Conservation (phyloP, 495 filamentous ascomycete genomes). For the Hypomontagnella submonticulosa region DNA sequence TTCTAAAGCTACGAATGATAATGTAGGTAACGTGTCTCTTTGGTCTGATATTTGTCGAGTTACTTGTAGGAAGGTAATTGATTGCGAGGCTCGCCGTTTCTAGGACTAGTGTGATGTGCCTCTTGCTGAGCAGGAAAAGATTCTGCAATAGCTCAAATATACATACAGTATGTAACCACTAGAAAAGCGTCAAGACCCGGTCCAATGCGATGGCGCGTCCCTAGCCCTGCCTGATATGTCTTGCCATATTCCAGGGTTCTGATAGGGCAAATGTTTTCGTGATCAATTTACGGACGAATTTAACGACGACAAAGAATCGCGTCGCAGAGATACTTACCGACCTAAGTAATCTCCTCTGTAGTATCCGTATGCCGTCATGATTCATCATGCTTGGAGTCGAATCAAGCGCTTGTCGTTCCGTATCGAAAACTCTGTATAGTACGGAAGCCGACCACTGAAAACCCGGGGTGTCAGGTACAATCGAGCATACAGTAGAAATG, state of each 20-base stretch:
- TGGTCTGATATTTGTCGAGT: constrained; percentile 4
- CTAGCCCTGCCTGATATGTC: constrained; percentile 24
- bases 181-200: constrained; percentile 29
- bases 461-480: constrained; percentile 17
- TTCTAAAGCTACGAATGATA: constrained; percentile 5
- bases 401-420: constrained; percentile 22
- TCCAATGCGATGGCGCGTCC: constrained; percentile 29
- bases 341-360: constrained; percentile 17
- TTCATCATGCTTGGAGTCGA: constrained; percentile 25
- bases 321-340: constrained; percentile 22
- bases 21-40: constrained; percentile 9
- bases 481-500: constrained; percentile 26
- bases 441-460: constrained; percentile 10
- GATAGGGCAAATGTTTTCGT: constrained; percentile 41
- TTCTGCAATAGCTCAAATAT: constrained; percentile 18
- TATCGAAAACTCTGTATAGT: constrained; percentile 2
- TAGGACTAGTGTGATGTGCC: background rate
- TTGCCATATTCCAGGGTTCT: constrained; percentile 10
- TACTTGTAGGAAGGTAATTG: constrained; percentile 18
- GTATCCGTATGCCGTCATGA: constrained; percentile 30
- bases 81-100: constrained; percentile 28
- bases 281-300: constrained; percentile 28
- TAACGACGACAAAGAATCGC: constrained; percentile 41
- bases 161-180: no score
- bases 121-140: background rate